Conservation (phyloP, 768 basidiomycete genomes). For the Cyathus striatus region DNA sequence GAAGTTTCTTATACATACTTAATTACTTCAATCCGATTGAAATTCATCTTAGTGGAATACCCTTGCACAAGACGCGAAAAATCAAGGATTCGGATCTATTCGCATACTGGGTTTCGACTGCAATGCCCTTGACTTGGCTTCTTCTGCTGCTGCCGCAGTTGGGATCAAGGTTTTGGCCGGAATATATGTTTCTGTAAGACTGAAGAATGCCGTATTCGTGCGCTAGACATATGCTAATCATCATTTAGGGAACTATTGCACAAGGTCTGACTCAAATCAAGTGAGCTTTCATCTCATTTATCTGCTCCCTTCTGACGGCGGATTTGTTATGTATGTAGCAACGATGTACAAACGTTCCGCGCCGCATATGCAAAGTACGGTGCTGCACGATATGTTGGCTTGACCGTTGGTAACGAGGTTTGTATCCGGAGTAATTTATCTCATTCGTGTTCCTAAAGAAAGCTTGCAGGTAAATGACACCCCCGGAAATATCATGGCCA, state of each 20-base stretch:
- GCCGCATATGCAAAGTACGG: constrained; percentile 25
- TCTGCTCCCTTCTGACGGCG: not conserved
- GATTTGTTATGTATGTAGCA: constrained; percentile 13
- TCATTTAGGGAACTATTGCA: constrained; percentile 23
- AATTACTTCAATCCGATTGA: not conserved
- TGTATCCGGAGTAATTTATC: not conserved
- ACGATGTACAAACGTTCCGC: constrained; percentile 29
- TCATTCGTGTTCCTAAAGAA: too few relatives aligned
- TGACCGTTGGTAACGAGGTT: constrained; percentile 34
- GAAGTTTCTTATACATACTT: not conserved
- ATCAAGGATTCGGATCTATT: constrained; percentile 26
- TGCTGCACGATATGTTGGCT: constrained; percentile 22
- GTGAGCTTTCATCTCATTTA: constrained; percentile 11
- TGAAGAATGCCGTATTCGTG: not conserved
- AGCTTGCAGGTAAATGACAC: constrained; percentile 21
- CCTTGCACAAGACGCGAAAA: constrained; percentile 21
- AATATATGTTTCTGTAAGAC: constrained; percentile 24
- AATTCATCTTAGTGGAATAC: constrained; percentile 26
- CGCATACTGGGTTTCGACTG: constrained; percentile 32
- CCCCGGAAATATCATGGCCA: constrained; percentile 25
- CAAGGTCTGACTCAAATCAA: constrained; percentile 17
- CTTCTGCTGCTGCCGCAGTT: constrained; percentile 23
- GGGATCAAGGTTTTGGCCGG: constrained; percentile 28
- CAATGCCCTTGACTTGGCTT: constrained; percentile 27
- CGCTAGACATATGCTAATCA: not conserved